These are phyloP conservation scores for Dactylellina leptospora DNA, from an alignment of 2,329 filamentous ascomycete species.

Conservation along the genomic window DNA sequence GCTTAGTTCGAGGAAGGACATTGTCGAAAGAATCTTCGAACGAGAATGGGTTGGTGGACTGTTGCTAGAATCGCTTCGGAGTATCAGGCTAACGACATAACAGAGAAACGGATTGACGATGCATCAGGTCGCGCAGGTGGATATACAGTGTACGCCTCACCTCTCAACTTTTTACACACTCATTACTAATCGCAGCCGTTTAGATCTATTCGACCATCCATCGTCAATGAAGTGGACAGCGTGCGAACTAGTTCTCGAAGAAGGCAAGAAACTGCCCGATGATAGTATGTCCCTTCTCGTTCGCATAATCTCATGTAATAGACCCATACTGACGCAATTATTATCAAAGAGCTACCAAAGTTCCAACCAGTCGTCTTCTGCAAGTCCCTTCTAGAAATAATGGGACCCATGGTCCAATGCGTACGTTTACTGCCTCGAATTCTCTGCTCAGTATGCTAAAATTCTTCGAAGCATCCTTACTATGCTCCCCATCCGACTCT, in stretches of 20 bases:
- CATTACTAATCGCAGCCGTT: constrained; percentile 13
- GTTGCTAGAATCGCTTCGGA: neutral
- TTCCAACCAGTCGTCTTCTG: constrained; percentile 85
- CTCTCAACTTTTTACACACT: neutral
- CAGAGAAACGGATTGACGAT: constrained; percentile 69
- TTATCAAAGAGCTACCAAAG: constrained; percentile 67
- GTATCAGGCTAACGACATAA: constrained; percentile 7
- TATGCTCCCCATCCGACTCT: constrained; percentile 72
- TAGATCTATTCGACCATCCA: constrained; percentile 71
- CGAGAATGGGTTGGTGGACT: constrained; percentile 68
- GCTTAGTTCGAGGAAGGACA: constrained; percentile 61
- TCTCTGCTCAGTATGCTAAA: constrained; percentile 78
- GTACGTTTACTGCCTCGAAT: constrained; percentile 9
- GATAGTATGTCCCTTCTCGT: constrained; percentile 32
- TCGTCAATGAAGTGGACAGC: constrained; percentile 72
- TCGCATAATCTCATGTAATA: constrained; percentile 61
- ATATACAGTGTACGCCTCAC: constrained; percentile 64
- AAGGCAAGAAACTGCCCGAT: constrained; percentile 54
- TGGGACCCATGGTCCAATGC: constrained; percentile 66
- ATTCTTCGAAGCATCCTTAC: constrained; percentile 68
- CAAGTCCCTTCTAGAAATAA: constrained; percentile 75
- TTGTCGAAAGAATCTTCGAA: constrained; percentile 71
- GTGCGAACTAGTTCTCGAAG: constrained; percentile 66
- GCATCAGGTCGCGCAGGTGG: constrained; percentile 75
- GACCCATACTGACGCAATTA: neutral